Conservation (phyloP, 805 yeast genomes). For the Candida alai region DNA sequence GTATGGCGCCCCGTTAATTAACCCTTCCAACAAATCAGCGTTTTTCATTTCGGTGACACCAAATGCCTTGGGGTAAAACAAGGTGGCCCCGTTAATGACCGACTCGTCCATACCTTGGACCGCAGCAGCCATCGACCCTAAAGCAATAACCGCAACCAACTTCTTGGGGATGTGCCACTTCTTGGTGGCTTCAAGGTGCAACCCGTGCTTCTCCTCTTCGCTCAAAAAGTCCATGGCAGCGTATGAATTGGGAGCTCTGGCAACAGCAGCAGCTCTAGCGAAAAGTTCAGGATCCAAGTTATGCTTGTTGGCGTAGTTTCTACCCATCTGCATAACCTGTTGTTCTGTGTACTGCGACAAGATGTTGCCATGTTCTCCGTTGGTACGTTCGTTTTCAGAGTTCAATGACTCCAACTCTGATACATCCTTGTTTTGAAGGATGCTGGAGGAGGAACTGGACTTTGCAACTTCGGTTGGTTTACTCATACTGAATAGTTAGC, state of each 20-base stretch:
- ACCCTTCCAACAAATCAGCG: slow-evolving; percentile 56
- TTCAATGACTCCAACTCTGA: slow-evolving; percentile 20
- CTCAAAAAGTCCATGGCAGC: slow-evolving; percentile 51
- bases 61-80: slow-evolving; percentile 53
- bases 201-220: slow-evolving; percentile 44
- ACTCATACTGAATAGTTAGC: slow-evolving; percentile 1
- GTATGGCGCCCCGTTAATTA: slow-evolving; percentile 64
- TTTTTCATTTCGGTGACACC: slow-evolving; percentile 42
- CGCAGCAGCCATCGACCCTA: slow-evolving; percentile 66
- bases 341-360: slow-evolving; percentile 55
- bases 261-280: slow-evolving; percentile 57
- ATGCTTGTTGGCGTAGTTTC: slow-evolving; percentile 57
- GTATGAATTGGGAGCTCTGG: slow-evolving; percentile 53
- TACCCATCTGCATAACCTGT: slow-evolving; percentile 67
- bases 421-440: neutral
- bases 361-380: slow-evolving; percentile 39
- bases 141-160: slow-evolving; percentile 49
- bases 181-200: slow-evolving; percentile 44
- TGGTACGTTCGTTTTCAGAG: slow-evolving; percentile 19
- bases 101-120: slow-evolving; percentile 78
- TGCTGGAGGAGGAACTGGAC: neutral
- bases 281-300: slow-evolving; percentile 56
- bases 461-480: neutral
- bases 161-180: slow-evolving; percentile 46
- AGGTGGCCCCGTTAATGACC: slow-evolving; percentile 63